These are phyloP conservation scores for Fusarium metavorans DNA, from an alignment of 2,329 filamentous ascomycete species.

Conservation along the genomic window DNA sequence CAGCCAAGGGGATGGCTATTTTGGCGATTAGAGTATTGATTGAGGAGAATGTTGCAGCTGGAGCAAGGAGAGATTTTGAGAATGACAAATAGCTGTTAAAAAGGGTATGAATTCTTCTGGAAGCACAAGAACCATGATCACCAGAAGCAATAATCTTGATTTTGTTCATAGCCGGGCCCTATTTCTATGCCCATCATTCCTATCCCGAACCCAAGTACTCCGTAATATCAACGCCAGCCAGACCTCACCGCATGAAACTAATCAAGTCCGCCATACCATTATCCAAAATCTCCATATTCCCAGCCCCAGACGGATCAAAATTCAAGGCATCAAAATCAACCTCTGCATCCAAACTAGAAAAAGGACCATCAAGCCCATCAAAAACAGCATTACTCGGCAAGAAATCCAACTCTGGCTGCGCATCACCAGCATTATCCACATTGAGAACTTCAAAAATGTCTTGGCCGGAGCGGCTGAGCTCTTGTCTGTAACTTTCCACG, in stretches of 20 bases:
- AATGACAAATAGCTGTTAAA: neutral
- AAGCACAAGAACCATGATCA: neutral
- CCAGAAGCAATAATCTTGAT: neutral
- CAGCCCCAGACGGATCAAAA: constrained; percentile 6
- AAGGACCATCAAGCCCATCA: constrained; percentile 26
- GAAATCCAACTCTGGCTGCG: constrained; percentile 15
- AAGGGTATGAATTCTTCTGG: no score
- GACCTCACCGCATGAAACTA: constrained; percentile 8
- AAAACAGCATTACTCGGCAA: constrained; percentile 8
- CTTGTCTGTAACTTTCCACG: constrained; percentile 15
- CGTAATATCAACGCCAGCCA: neutral
- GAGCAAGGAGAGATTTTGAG: constrained; percentile 35
- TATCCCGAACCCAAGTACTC: neutral
- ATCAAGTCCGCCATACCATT: constrained; percentile 6
- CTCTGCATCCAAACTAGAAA: constrained; percentile 1
- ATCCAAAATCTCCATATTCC: constrained; percentile 6
- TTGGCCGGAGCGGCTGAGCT: neutral
- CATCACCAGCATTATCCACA: neutral
- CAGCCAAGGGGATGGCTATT: constrained; percentile 59
- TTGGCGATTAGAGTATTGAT: constrained; percentile 49
- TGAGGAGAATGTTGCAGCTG: constrained; percentile 34
- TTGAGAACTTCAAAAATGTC: constrained; percentile 20
- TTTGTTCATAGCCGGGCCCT: neutral
- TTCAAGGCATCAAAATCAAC: constrained; percentile 12
- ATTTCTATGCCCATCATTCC: neutral